Percentiles rank a stretch among this genome's conserved stretches.
phyloP scores from a whole-genome alignment of 2,329 filamentous ascomycete species.

The Pseudopithomyces maydicus region DNA sequence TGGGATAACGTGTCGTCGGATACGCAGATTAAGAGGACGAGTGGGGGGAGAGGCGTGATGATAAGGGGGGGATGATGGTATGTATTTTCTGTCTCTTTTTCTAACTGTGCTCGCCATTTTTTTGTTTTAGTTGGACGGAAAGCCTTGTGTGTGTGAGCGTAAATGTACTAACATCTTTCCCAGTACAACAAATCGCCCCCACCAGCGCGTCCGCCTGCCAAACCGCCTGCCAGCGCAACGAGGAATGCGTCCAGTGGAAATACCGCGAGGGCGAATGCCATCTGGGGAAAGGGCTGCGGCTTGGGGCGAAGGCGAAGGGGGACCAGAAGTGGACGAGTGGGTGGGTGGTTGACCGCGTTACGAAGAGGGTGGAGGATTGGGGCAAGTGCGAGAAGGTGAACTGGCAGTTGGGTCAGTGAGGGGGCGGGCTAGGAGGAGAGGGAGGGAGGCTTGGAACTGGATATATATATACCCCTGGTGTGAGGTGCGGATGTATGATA shows the following conservation, averaged over 20 bases:
- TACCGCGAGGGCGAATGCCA: constrained; percentile 40
- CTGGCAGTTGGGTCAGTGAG: constrained; percentile 37
- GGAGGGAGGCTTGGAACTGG: too few species aligned
- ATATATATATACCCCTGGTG: too few species aligned
- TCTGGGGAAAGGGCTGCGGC: constrained; percentile 35
- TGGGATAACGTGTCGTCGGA: constrained; percentile 46
- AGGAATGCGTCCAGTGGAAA: constrained; percentile 46
- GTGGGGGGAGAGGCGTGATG: constrained; percentile 24
- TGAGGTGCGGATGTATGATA: too few species aligned
- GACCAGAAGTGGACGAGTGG: constrained; percentile 38
- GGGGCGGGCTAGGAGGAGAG: too few species aligned
- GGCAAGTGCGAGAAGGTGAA: constrained; percentile 29
- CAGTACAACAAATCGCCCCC: constrained; percentile 27
- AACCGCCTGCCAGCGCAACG: constrained; percentile 28
- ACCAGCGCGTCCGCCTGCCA: constrained; percentile 31
- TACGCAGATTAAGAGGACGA: constrained; percentile 18
- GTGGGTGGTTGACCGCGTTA: constrained; percentile 42
- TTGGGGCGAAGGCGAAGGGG: constrained; percentile 25
- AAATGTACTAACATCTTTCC: constrained; percentile 11
- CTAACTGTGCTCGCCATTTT: too few species aligned
- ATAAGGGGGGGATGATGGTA: constrained; percentile 15
- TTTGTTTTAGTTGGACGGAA: background rate
- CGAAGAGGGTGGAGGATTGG: constrained; percentile 25
- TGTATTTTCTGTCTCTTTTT: background rate
- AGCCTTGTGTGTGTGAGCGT: background rate